A percentile compares a stretch with the other conserved stretches of the same genome.
These are phyloP conservation scores for Candida nonsorbophila DNA, from an alignment of 805 yeast species.

Conservation along the genomic window DNA sequence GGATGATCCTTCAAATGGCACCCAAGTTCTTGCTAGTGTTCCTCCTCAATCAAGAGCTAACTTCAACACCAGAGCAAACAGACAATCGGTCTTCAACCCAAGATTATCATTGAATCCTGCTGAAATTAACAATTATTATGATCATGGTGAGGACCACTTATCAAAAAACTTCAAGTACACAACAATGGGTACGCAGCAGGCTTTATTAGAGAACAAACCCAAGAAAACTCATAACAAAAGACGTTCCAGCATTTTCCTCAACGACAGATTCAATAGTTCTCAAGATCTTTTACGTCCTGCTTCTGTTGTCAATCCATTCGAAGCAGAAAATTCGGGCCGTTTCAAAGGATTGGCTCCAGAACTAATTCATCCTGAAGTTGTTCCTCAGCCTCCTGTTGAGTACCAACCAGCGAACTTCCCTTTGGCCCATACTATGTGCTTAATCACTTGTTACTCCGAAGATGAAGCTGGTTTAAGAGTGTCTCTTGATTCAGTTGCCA, in stretches of 20 bases:
- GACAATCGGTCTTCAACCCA: conserved; percentile 38
- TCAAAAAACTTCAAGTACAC: conserved; percentile 42
- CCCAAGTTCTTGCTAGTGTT: conserved; percentile 47
- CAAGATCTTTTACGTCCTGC: conserved; percentile 28
- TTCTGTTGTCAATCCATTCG: conserved; percentile 27
- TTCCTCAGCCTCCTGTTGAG: conserved; percentile 86
- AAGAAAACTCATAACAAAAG: conserved; percentile 5
- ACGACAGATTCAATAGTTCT: conserved; percentile 23
- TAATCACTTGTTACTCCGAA: conserved; percentile 93
- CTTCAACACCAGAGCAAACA: conserved; percentile 30
- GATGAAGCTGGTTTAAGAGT: conserved; percentile 81
- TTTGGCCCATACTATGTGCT: conserved; percentile 39
- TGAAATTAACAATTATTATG: conserved; percentile 30
- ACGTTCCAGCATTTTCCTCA: conserved; percentile 23
- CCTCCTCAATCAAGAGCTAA: conserved; percentile 51
- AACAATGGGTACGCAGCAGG: conserved; percentile 66
- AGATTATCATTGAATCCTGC: conserved; percentile 34
- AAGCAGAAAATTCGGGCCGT: conserved; percentile 26
- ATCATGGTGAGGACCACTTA: conserved; percentile 22
- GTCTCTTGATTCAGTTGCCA: conserved; percentile 88
- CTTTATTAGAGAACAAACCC: conserved; percentile 19
- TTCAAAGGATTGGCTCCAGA: conserved; percentile 51
- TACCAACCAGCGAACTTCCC: conserved; percentile 88
- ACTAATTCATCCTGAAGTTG: conserved; percentile 67
- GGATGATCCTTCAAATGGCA: conserved; percentile 43